A percentile compares a stretch with the other conserved stretches of the same genome.
Evolutionary conservation across 768 basidiomycete species (phyloP).

Genomic region (Strobilomyces confusus): DNA sequence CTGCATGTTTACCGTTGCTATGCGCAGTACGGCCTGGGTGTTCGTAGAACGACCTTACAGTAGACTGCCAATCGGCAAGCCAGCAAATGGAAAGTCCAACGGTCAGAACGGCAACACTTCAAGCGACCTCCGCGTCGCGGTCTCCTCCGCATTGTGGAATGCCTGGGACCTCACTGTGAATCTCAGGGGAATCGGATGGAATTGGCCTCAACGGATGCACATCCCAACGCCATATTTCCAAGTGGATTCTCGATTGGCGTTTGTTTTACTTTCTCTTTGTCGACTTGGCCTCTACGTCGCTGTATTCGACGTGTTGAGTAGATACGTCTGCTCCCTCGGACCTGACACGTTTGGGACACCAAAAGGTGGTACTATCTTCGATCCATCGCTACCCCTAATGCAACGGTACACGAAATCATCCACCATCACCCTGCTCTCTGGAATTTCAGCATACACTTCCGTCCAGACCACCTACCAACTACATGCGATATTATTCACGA

Average conservation of each 20-base stretch:
- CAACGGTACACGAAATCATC: constrained; percentile 40
- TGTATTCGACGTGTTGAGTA: constrained; percentile 3
- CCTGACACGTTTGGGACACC: constrained; percentile 37
- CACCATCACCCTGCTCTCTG: constrained; percentile 39
- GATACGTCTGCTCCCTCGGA: constrained; percentile 24
- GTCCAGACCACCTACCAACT: constrained; percentile 44
- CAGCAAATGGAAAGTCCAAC: background rate
- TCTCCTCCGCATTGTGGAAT: constrained; percentile 23
- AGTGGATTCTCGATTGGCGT: constrained; percentile 19
- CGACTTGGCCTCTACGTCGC: constrained; percentile 4
- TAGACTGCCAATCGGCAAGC: constrained; percentile 10
- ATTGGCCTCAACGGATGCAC: constrained; percentile 8
- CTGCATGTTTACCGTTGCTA: constrained; percentile 19
- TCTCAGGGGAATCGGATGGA: constrained; percentile 29
- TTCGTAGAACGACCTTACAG: constrained; percentile 11
- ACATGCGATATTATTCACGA: constrained; percentile 40
- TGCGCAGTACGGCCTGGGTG: constrained; percentile 26
- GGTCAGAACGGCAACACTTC: background rate
- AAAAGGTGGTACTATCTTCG: constrained; percentile 37
- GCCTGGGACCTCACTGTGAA: constrained; percentile 26
- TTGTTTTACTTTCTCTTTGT: constrained; percentile 14
- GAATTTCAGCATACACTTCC: constrained; percentile 41
- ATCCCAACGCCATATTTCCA: constrained; percentile 13
- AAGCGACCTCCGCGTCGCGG: background rate
- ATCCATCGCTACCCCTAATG: constrained; percentile 30